Conservation (phyloP, 257 asterid genomes). For the Oldenlandia corymbosa region DNA sequence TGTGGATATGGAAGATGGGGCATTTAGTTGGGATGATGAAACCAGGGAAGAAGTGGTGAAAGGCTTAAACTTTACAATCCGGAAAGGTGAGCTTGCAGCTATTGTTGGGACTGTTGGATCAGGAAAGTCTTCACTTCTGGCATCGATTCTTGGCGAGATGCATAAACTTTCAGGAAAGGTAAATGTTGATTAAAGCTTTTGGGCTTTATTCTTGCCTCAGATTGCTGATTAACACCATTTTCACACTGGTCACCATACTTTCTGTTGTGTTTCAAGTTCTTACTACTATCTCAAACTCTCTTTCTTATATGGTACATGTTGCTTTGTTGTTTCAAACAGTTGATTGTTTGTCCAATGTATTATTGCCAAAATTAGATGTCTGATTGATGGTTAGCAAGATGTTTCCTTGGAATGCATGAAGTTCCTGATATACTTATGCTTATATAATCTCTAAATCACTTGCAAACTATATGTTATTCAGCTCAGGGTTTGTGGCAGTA, state of each 20-base stretch:
- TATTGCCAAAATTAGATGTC: too few relatives aligned
- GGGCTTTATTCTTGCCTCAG: background rate
- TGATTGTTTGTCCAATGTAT: too few relatives aligned
- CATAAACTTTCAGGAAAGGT: conserved; percentile 81
- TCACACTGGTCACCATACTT: too few relatives aligned
- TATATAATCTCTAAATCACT: background rate
- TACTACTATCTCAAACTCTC: background rate
- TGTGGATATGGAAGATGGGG: conserved; percentile 59
- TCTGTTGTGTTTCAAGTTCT: background rate
- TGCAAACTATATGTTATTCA: conserved; percentile 20
- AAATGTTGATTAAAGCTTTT: background rate
- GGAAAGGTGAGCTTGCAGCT: conserved; percentile 73
- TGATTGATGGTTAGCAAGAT: background rate
- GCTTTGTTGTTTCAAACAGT: too few relatives aligned
- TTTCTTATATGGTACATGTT: background rate
- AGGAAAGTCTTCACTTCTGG: conserved; percentile 85
- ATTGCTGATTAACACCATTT: background rate
- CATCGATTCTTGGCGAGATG: conserved; percentile 94
- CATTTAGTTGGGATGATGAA: conserved; percentile 88
- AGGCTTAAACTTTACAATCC: conserved; percentile 43
- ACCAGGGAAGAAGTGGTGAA: conserved; percentile 46
- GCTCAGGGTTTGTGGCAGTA: conserved; percentile 80
- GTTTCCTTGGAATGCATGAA: background rate
- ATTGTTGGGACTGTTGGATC: conserved; percentile 96
- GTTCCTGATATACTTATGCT: background rate